These are phyloP conservation scores for Hygrophoropsis aurantiaca DNA, from an alignment of 768 basidiomycete genomes.

Conservation along the genomic window DNA sequence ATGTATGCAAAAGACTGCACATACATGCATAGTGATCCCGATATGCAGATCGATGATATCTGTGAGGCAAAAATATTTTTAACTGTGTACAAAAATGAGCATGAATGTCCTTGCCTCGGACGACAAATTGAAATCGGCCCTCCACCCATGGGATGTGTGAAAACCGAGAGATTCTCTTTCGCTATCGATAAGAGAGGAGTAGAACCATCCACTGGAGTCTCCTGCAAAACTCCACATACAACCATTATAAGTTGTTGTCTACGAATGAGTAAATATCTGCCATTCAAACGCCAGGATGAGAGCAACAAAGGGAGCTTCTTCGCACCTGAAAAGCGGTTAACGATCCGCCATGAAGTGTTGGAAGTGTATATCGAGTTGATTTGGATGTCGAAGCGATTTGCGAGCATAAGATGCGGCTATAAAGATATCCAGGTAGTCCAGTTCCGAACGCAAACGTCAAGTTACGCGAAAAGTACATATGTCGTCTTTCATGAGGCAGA, in stretches of 20 bases:
- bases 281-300: neutral
- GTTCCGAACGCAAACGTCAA: too few relatives aligned
- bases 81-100: neutral
- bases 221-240: slow-evolving; percentile 43
- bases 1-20: slow-evolving; percentile 17
- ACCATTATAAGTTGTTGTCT: slow-evolving; percentile 37
- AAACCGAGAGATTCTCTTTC: slow-evolving; percentile 1
- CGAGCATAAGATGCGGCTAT: slow-evolving; percentile 41
- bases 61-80: slow-evolving; percentile 10
- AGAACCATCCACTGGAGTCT: slow-evolving; percentile 54
- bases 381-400: slow-evolving; percentile 41
- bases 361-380: slow-evolving; percentile 24
- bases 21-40: slow-evolving; percentile 50
- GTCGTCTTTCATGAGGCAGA: too few relatives aligned
- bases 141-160: slow-evolving; percentile 33
- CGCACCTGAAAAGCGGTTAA: slow-evolving; percentile 52
- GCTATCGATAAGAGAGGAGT: slow-evolving; percentile 25
- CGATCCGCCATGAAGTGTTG: slow-evolving; percentile 29
- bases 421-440: too few relatives aligned
- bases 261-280: neutral
- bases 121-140: slow-evolving; percentile 40
- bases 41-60: slow-evolving; percentile 54
- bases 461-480: too few relatives aligned
- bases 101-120: slow-evolving; percentile 16
- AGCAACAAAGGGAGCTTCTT: neutral